These are phyloP conservation scores for Dalechampia spathulata DNA, from an alignment of 441 rosid genomes.

Conservation along the genomic window DNA sequence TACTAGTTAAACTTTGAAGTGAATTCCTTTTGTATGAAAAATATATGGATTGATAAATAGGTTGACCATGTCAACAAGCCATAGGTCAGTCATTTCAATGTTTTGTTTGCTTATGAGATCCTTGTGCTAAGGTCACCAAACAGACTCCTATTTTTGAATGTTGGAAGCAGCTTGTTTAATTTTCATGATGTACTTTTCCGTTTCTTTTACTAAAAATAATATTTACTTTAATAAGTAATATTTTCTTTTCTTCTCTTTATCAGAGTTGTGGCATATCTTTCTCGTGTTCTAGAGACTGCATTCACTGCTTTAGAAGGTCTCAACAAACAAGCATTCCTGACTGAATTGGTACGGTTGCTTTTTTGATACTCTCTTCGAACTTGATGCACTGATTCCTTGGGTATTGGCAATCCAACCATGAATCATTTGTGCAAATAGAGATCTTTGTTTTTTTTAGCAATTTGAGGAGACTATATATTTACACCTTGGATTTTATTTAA, in stretches of 20 bases:
- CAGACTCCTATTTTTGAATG: no score
- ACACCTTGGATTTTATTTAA: background rate
- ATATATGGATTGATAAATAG: background rate
- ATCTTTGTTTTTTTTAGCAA: background rate
- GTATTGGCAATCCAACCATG: background rate
- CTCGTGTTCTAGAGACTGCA: slow-evolving; percentile 96
- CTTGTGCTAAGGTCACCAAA: background rate
- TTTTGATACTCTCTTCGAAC: slow-evolving; percentile 12
- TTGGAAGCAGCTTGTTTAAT: no score
- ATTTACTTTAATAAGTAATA: no score
- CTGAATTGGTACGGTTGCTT: slow-evolving; percentile 73
- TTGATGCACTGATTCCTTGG: no score
- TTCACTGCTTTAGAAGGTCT: slow-evolving; percentile 96
- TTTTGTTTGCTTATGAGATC: background rate
- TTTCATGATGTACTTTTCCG: no score
- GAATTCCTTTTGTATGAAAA: background rate
- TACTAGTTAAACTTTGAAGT: slow-evolving; percentile 9
- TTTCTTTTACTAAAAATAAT: no score
- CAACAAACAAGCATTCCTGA: slow-evolving; percentile 95
- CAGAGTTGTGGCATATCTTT: slow-evolving; percentile 96
- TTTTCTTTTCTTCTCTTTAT: slow-evolving; percentile 18
- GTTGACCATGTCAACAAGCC: background rate
- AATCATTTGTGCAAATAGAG: background rate
- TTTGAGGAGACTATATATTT: background rate
- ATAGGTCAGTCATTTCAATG: background rate